Percentiles rank a stretch among this genome's conserved stretches.
These are phyloP conservation scores for Elongisporangium prolatum DNA, from an alignment of 352 stramenopile genomes.

Conservation along the genomic window DNA sequence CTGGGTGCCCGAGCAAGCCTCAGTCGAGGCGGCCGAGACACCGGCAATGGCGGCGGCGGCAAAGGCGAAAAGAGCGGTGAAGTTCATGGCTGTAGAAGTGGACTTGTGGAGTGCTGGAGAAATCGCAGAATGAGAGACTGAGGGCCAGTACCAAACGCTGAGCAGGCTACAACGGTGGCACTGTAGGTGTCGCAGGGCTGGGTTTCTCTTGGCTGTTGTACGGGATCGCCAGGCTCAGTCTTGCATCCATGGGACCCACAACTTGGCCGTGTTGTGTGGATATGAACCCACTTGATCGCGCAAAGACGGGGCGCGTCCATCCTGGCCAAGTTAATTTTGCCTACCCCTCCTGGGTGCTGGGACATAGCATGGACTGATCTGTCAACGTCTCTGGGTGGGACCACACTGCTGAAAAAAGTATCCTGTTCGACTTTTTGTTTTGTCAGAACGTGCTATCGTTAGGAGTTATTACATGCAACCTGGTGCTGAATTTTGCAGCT, in stretches of 20 bases:
- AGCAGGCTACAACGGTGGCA: neutral
- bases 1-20: neutral
- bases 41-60: constrained; percentile 12
- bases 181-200: neutral
- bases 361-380: no score
- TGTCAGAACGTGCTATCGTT: no score
- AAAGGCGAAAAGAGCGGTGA: constrained; percentile 11
- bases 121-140: constrained; percentile 13
- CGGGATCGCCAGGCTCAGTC: constrained; percentile 9
- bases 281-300: no score
- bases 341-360: no score
- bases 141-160: neutral
- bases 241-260: neutral
- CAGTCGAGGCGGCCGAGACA: constrained; percentile 3
- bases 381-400: no score
- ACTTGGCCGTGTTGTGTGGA: no score
- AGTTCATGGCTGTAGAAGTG: constrained; percentile 12
- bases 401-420: no score
- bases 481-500: no score
- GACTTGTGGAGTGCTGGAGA: constrained; percentile 6
- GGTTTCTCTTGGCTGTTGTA: neutral
- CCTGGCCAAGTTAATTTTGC: no score
- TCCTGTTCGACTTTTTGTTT: no score
- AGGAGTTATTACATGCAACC: no score
- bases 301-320: no score